A percentile compares a stretch with the other conserved stretches of the same genome.
Evolutionary conservation across 106 monocot genomes (phyloP).

Genomic region (Dioscorea zingiberensis): DNA sequence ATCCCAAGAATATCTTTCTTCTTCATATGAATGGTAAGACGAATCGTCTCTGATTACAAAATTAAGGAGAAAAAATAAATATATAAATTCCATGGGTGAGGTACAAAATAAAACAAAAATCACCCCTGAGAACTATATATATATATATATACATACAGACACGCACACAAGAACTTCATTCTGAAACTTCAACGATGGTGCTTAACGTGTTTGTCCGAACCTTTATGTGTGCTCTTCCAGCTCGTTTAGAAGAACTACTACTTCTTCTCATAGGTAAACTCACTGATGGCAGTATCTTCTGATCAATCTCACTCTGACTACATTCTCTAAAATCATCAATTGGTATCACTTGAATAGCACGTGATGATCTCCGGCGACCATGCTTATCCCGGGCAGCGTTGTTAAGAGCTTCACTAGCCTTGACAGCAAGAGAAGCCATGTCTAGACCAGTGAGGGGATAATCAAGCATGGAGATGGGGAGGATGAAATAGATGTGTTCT

Average conservation of each 20-base stretch:
- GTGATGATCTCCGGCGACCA: background rate
- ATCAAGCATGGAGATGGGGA: constrained; percentile 1
- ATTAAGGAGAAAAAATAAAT: too few species aligned
- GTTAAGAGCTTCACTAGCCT: constrained; percentile 12
- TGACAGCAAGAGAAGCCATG: constrained; percentile 18
- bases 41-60: too few species aligned
- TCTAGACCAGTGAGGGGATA: constrained; percentile 7
- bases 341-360: background rate
- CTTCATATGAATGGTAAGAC: too few species aligned
- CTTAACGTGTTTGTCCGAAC: too few species aligned
- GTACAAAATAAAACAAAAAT: too few species aligned
- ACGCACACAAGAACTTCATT: too few species aligned
- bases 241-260: background rate
- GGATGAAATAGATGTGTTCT: constrained; percentile 20
- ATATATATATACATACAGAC: too few species aligned
- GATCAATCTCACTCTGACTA: background rate
- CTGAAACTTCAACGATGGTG: background rate
- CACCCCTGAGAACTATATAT: too few species aligned
- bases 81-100: too few species aligned
- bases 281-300: background rate
- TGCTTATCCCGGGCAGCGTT: background rate
- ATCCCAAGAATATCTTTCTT: too few species aligned
- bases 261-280: background rate
- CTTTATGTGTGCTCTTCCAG: too few species aligned
- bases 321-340: background rate